Base-by-base conservation (phyloP, 2,329 filamentous ascomycete genomes). In the Endocalyx cinctus region DNA sequence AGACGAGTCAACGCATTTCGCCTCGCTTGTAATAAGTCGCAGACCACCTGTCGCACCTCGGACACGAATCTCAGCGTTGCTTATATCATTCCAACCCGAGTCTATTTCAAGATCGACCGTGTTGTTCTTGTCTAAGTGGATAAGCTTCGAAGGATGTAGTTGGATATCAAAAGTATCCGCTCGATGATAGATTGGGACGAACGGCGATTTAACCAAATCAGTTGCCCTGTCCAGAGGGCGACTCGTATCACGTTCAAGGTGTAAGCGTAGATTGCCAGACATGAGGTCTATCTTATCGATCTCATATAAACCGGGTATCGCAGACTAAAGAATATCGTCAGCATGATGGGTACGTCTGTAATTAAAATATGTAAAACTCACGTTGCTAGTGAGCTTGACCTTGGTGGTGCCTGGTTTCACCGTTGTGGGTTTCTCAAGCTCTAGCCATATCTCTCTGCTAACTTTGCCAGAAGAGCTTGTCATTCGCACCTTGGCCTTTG, bases 91-190 rank as follows among this genome's bases (percentile, higher is more conserved):
- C 73, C 82, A 84, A 2, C 88, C 89, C 10, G 81, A 79, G 10
- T 66, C 66, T 10, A 95, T 61, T 31, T 79, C 70, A 14, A 98
- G 65, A 38, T 94, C 85, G 1, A 97, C 67, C 1, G 77, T 80
- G 37, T 85, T 85, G 48, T 82, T 80, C 45, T 81, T 81, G 54
- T 94, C 86, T 5, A 98, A 75, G 41, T 90, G 80, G 16, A 94
- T 82, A 27, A 80, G 67, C 41, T 75, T 82, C 1, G 84, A 79
- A 1, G 84, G 70, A 26, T 66, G 69, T 6, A 94, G 64, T 30
- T 72, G 73, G 3, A 84, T 75, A 39, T 87, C 76, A 4, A 96
- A 74, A 0, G 84, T 75, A 28, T 79, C 69, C 2, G 72, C 59
- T 12, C 79, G 75, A 19, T 88, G 84, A 54, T 86, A 94, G 17